Evolutionary conservation across 139 green algal genomes (phyloP), one percentile per base, ranked within the genome.

Genomic region (Chlorella sp.): DNA sequence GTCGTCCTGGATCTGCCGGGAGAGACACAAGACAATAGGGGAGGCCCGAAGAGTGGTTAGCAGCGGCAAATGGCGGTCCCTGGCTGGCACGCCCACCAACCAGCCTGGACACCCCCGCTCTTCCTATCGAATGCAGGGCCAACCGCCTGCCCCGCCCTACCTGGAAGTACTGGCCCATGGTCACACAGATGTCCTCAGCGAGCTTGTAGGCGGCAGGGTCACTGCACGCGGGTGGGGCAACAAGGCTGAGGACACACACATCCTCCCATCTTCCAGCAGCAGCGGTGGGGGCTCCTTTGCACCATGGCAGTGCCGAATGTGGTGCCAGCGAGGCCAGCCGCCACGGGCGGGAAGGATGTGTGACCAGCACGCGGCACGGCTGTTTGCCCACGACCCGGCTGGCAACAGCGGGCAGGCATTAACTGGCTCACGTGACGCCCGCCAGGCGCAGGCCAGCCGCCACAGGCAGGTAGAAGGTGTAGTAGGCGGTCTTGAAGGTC

Each of bases 141-240:
- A n/a, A n/a, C n/a, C n/a, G n/a, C n/a, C n/a, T n/a, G n/a, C n/a
- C n/a, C n/a, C n/a, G n/a, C n/a, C n/a, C n/a, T n/a, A 94, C 92
- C 92, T 99, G 96, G 84, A 99, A 99, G 89, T 98, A 99, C 83
- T 95, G 91, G 0, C 96, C 96, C 94, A 99, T 98, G 58, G 95
- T 81, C 1, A 97, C 65, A 82, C 93, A 95, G 76, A 98, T 97
- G 5, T 94, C 82, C 87, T 98, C 89, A 4, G 95, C 93, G 69
- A 92, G 77, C 3, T 90, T 76, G 72, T 91, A 92, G 1, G 89
- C 87, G 32, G 76, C 83, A 0, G 83, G 51, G 68, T 95, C 83
- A 36, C 76, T 82, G 76, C 76, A 73, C 48, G 73, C 36, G 56
- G 22, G n/a, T 1, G n/a, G 6, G 65, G 65, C n/a, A n/a, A n/a